Evolutionary conservation across 2,329 filamentous ascomycete genomes (phyloP).

Genomic region (Diplodia corticola): DNA sequence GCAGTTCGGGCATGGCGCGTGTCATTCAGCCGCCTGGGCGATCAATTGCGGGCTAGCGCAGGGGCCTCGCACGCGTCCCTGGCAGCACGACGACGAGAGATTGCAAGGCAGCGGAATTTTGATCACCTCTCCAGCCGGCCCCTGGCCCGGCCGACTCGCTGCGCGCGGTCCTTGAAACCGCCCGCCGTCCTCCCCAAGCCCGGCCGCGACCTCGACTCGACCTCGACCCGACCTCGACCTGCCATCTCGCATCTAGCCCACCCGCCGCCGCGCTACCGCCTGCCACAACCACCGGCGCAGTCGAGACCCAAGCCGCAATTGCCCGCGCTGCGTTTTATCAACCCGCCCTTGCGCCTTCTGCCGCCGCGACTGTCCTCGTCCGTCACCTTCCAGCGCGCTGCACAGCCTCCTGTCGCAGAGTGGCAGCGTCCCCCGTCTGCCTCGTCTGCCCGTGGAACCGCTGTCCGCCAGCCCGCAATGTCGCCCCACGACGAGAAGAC

Average conservation of each 20-base stretch:
- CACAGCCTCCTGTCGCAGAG: conserved; percentile 11
- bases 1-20: background rate
- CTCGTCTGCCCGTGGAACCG: background rate
- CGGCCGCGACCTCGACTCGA: too few species aligned
- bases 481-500: conserved; percentile 20
- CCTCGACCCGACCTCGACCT: background rate
- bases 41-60: conserved; percentile 14
- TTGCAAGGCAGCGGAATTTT: conserved; percentile 17
- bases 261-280: background rate
- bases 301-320: background rate
- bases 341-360: background rate
- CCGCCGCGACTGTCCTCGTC: background rate
- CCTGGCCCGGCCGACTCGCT: conserved; percentile 12
- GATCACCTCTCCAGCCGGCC: conserved; percentile 1
- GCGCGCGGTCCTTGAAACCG: conserved; percentile 11
- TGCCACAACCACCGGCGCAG: background rate
- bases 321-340: background rate
- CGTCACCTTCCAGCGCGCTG: background rate
- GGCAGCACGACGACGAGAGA: conserved; percentile 6
- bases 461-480: conserved; percentile 5
- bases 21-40: conserved; percentile 9
- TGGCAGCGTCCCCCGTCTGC: conserved; percentile 14
- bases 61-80: conserved; percentile 4
- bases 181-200: background rate
- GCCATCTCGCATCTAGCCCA: background rate